phyloP scores from a whole-genome alignment of 139 green algal genomes.

The Ulvella scutata region DNA sequence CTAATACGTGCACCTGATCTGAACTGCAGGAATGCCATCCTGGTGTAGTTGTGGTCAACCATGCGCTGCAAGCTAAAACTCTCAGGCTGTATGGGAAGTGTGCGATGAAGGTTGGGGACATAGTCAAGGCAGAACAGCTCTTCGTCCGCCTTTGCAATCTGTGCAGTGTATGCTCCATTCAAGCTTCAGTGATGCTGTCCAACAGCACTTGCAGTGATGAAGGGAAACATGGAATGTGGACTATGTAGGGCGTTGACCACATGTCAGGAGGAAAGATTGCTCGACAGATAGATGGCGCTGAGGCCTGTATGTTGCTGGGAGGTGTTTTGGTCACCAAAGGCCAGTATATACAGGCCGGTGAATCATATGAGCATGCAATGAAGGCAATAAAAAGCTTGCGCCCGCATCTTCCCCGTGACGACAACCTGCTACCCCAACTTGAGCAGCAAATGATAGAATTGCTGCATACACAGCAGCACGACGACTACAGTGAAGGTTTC shows the following conservation, averaged over 20 bases:
- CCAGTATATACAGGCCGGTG: neutral
- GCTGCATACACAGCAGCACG: neutral
- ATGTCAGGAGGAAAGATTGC: neutral
- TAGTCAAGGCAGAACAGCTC: neutral
- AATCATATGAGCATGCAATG: neutral
- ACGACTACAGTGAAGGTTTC: too few relatives aligned
- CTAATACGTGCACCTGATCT: too few relatives aligned
- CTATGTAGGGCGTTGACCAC: neutral
- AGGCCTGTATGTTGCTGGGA: neutral
- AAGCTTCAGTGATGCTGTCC: neutral
- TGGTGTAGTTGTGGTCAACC: neutral
- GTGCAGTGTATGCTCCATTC: neutral
- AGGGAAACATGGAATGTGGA: too few relatives aligned
- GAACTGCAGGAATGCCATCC: neutral
- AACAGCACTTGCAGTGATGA: too few relatives aligned
- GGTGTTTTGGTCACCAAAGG: neutral
- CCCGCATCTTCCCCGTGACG: neutral
- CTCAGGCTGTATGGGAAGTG: neutral
- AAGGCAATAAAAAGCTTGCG: neutral
- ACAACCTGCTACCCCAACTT: neutral
- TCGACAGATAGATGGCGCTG: neutral
- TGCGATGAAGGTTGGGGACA: neutral
- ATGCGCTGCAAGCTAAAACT: neutral
- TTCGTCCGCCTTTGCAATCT: neutral
- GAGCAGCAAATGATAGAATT: neutral